Evolutionary conservation across 345 rosid genomes (phyloP).

Genomic region (Reutealis trisperma): DNA sequence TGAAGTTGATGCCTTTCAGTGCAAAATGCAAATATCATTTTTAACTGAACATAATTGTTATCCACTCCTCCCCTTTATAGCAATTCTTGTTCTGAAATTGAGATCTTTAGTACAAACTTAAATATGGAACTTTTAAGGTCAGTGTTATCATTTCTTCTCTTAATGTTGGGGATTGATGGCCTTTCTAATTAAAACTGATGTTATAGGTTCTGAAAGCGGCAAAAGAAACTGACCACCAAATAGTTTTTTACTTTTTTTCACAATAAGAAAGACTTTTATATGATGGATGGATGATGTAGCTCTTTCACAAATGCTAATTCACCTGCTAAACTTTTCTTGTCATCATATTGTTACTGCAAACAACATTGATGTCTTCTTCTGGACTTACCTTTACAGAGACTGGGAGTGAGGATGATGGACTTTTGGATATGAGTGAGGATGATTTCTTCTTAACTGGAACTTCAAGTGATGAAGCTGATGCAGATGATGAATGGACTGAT

Average conservation of each 20-base stretch:
- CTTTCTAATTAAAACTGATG: too few species aligned
- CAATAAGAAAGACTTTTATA: background rate
- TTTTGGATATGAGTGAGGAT: constrained; percentile 91
- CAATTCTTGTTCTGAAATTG: background rate
- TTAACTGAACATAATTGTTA: background rate
- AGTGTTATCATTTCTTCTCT: background rate
- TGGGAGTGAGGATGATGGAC: constrained; percentile 98
- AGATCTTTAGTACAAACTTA: background rate
- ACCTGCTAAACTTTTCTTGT: constrained; percentile 2
- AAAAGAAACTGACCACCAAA: background rate
- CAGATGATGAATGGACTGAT: constrained; percentile 98
- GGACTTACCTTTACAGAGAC: constrained; percentile 60
- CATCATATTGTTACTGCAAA: background rate
- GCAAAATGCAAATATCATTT: background rate
- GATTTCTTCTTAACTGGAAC: constrained; percentile 87
- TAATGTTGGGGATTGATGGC: background rate
- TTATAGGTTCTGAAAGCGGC: background rate
- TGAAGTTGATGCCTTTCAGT: background rate
- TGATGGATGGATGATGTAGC: background rate
- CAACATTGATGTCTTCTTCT: constrained; percentile 12
- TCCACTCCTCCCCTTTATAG: background rate
- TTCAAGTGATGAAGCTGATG: constrained; percentile 98
- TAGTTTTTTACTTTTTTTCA: constrained; percentile 3
- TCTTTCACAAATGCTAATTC: background rate
- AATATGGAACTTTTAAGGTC: background rate